Conservation (phyloP, 345 rosid species). For the Garcia nutans region DNA sequence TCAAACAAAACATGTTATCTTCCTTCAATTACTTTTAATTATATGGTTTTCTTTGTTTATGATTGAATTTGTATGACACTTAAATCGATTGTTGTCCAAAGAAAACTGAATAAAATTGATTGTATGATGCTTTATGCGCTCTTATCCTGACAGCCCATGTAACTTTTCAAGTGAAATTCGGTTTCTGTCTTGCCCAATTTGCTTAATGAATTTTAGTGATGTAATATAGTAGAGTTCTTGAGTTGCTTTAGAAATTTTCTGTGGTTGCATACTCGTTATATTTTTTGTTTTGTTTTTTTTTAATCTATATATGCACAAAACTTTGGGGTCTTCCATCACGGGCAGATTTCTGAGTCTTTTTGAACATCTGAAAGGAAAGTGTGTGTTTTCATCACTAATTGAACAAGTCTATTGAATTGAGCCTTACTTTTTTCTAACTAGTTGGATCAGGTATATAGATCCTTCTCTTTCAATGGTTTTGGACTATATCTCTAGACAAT, state of each 20-base stretch:
- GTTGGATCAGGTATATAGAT: too few relatives aligned
- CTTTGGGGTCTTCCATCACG: background rate
- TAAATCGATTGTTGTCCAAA: background rate
- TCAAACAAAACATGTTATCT: background rate
- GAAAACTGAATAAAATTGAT: background rate
- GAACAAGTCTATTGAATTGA: background rate
- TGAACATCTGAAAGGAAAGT: background rate
- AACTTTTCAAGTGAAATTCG: background rate
- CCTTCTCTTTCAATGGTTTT: too few relatives aligned
- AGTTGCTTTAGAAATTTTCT: too few relatives aligned
- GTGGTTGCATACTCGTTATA: too few relatives aligned
- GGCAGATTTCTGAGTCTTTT: background rate
- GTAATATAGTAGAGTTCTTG: too few relatives aligned
- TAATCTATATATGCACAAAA: too few relatives aligned
- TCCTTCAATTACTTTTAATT: too few relatives aligned
- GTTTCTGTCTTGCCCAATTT: background rate
- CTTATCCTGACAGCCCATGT: background rate
- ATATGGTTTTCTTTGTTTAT: too few relatives aligned
- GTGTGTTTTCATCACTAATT: background rate
- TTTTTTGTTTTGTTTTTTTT: too few relatives aligned
- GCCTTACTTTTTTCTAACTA: background rate
- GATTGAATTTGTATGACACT: background rate
- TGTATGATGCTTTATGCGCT: too few relatives aligned
- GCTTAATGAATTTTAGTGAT: background rate
- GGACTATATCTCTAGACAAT: too few relatives aligned